phyloP scores from a whole-genome alignment of 2,329 filamentous ascomycete genomes.

The Colletotrichum sojae region DNA sequence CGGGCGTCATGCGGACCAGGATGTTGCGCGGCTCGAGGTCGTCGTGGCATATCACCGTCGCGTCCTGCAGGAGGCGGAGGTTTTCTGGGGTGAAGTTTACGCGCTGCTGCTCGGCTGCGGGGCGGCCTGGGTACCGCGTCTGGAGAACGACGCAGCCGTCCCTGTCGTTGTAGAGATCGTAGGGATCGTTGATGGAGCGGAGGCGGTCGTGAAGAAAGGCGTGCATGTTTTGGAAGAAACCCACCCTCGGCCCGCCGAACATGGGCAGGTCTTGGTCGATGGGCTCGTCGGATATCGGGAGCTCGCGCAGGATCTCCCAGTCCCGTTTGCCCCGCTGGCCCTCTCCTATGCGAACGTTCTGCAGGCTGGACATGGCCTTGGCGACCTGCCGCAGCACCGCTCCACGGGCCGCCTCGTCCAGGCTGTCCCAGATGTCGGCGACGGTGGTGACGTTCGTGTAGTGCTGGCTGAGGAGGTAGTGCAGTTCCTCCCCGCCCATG shows the following conservation, averaged over 20 bases:
- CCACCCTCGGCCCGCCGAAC: background rate
- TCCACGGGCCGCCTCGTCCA: background rate
- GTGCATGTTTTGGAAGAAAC: slow-evolving; percentile 1
- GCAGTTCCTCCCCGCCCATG: background rate
- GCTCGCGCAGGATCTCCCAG: background rate
- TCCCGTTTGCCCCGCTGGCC: background rate
- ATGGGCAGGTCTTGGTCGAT: background rate
- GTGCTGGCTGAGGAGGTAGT: slow-evolving; percentile 27
- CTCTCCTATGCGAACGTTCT: background rate
- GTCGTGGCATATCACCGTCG: slow-evolving; percentile 25
- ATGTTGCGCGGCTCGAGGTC: slow-evolving; percentile 30
- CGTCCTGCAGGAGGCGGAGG: background rate
- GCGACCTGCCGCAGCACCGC: slow-evolving; percentile 3
- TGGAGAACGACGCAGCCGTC: slow-evolving; percentile 1
- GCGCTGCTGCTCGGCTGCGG: background rate
- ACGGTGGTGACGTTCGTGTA: background rate
- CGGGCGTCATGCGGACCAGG: background rate
- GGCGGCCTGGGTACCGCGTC: background rate
- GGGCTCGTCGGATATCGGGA: background rate
- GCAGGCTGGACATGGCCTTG: background rate
- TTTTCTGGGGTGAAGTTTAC: slow-evolving; percentile 17
- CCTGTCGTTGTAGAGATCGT: background rate
- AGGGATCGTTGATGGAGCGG: background rate
- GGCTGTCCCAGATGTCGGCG: background rate
- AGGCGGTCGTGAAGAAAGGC: background rate